Base-by-base conservation (phyloP, 2,329 filamentous ascomycete species). In the Xylariaceae sp. region DNA sequence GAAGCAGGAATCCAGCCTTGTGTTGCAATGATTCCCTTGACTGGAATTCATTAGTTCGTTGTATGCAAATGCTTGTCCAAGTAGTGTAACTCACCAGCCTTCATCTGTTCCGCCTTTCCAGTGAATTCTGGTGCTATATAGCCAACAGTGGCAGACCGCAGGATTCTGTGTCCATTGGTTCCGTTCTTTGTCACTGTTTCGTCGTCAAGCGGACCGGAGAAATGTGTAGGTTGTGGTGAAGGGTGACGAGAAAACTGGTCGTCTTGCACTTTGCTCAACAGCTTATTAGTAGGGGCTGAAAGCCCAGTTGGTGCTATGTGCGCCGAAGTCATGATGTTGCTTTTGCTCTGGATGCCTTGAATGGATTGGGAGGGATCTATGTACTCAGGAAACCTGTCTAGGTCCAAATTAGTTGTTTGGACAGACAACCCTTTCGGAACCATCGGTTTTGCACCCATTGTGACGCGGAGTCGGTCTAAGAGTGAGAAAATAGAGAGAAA, bases 121-220 rank as follows among this genome's bases (percentile, higher is more conserved):
- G 90, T 86, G 68, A 99, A 99, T 57, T 91, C 90, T 43, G 93
- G 91, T 19, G 94, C 92, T 59, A 96, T 87, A 75, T 99, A 99
- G 66, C 94, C 94, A 36, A 95, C 88, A 31, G 92, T 94, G 61
- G 90, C 88, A 60, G 94, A 94, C 17, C 91, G 89, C 53, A 97
- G 77, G 50, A 93, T 80, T 50, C 88, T 83, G 69, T 90, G 84
- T 52, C 83, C 82, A 71, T 86, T 80, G 69, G 50, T 48, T 6
- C 79, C 41, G 62, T 70, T 55, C 63, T 69, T 45, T 2, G 51
- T 51, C 38, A 50, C 40, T 10, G 51, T 38, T 38, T 6, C 31
- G 6, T 44, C 28, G 14, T 48, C 75, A 63, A 81, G 77, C 13
- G 88, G 86, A 18, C 92, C 79, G 62, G 82, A 88, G 70, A 96